These are phyloP conservation scores for Aspergillus sp. DNA, from an alignment of 2,329 filamentous ascomycete species.

Conservation along the genomic window DNA sequence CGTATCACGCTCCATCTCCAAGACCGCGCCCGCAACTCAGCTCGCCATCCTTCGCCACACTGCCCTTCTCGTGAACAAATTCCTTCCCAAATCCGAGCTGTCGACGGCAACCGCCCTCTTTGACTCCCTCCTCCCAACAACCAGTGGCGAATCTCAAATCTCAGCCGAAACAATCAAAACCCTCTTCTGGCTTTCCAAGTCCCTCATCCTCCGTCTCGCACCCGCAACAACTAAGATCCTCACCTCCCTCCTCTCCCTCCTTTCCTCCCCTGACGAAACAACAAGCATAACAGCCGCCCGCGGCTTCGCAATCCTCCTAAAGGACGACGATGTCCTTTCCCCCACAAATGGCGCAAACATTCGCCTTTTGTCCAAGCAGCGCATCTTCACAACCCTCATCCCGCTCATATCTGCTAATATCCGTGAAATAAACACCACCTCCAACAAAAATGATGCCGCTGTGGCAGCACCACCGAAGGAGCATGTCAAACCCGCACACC, in stretches of 20 bases:
- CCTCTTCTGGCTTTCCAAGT: conserved; percentile 66
- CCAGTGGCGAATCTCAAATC: conserved; percentile 26
- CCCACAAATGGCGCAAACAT: conserved; percentile 65
- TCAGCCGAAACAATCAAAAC: conserved; percentile 54
- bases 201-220: conserved; percentile 60
- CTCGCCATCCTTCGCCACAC: conserved; percentile 48
- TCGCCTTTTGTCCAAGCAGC: conserved; percentile 66
- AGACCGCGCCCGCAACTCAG: conserved; percentile 41
- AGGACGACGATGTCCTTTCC: conserved; percentile 64
- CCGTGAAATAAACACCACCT: conserved; percentile 46
- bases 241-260: conserved; percentile 51
- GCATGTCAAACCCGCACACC: conserved; percentile 61
- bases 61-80: conserved; percentile 48
- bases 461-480: conserved; percentile 25
- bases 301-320: conserved; percentile 63
- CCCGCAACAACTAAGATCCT: conserved; percentile 56
- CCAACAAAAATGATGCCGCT: conserved; percentile 31
- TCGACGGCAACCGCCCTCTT: conserved; percentile 36
- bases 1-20: conserved; percentile 37
- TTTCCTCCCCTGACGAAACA: conserved; percentile 49
- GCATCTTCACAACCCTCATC: conserved; percentile 63
- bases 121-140: conserved; percentile 35
- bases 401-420: conserved; percentile 61
- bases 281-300: conserved; percentile 59
- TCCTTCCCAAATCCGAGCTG: conserved; percentile 41